Evolutionary conservation across 2,329 filamentous ascomycete species (phyloP).

Genomic region (Trichophyton verrucosum): DNA sequence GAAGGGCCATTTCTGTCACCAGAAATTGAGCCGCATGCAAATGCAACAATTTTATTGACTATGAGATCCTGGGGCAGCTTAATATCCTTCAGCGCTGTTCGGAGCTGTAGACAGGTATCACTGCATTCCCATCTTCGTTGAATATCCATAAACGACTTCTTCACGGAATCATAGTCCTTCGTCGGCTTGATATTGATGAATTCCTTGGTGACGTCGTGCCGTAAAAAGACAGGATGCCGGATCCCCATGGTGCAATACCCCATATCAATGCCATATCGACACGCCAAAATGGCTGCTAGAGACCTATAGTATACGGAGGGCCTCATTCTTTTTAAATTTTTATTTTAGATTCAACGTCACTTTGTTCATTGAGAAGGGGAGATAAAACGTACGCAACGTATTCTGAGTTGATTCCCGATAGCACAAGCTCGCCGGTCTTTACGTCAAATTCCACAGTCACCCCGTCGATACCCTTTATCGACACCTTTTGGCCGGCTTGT

Average conservation of each 20-base stretch:
- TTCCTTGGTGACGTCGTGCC: conserved; percentile 6
- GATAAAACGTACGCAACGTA: background rate
- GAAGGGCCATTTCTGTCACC: background rate
- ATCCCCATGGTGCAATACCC: background rate
- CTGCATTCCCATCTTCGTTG: conserved; percentile 7
- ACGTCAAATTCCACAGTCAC: background rate
- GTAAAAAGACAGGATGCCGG: background rate
- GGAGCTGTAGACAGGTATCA: conserved; percentile 5
- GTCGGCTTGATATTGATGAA: too few relatives aligned
- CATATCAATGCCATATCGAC: too few relatives aligned
- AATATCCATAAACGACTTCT: background rate
- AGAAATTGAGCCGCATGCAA: conserved; percentile 7
- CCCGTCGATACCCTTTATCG: background rate
- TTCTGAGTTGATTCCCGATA: background rate
- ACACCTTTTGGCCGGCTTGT: background rate
- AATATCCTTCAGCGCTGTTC: background rate
- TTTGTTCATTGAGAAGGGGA: background rate
- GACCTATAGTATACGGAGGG: background rate
- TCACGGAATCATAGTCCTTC: background rate
- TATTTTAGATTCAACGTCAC: background rate
- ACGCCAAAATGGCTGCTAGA: background rate
- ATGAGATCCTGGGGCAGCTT: background rate
- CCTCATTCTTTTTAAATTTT: background rate
- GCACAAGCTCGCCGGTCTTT: background rate
- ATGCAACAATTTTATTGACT: conserved; percentile 10